phyloP scores from a whole-genome alignment of 805 yeast species.

The Spathaspora passalidarum region DNA sequence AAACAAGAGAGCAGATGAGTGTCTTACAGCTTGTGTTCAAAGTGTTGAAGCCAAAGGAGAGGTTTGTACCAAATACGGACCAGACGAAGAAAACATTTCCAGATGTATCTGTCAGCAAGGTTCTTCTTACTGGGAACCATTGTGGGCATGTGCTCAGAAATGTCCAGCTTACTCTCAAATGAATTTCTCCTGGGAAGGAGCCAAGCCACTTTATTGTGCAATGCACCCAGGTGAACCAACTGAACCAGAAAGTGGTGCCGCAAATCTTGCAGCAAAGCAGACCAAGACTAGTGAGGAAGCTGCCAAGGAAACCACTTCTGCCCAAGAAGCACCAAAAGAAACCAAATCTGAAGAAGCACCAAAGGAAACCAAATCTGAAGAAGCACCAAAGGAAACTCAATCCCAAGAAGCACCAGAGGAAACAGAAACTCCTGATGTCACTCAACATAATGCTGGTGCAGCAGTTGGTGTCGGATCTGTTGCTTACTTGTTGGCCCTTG shows the following conservation, averaged over 20 bases:
- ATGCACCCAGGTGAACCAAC: neutral
- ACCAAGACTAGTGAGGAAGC: neutral
- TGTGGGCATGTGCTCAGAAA: neutral
- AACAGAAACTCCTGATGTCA: neutral
- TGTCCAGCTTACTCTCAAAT: neutral
- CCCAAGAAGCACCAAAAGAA: neutral
- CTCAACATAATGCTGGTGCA: neutral
- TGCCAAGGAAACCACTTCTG: neutral
- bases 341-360: neutral
- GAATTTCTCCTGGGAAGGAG: neutral
- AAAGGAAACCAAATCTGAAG: neutral
- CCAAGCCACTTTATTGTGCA: slow-evolving; percentile 1
- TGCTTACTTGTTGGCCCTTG: neutral
- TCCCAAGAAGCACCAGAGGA: neutral
- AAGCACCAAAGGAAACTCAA: neutral
- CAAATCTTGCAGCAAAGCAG: neutral
- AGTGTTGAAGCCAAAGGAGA: neutral
- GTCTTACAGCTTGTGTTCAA: neutral
- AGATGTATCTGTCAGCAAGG: slow-evolving; percentile 1
- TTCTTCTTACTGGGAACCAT: neutral
- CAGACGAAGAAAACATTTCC: neutral
- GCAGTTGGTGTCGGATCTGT: neutral
- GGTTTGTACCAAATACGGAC: neutral
- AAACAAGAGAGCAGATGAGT: neutral
- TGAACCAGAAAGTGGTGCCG: slow-evolving; percentile 1